Evolutionary conservation across 106 monocot genomes (phyloP).

Genomic region (Alisma plantagoaquatica): DNA sequence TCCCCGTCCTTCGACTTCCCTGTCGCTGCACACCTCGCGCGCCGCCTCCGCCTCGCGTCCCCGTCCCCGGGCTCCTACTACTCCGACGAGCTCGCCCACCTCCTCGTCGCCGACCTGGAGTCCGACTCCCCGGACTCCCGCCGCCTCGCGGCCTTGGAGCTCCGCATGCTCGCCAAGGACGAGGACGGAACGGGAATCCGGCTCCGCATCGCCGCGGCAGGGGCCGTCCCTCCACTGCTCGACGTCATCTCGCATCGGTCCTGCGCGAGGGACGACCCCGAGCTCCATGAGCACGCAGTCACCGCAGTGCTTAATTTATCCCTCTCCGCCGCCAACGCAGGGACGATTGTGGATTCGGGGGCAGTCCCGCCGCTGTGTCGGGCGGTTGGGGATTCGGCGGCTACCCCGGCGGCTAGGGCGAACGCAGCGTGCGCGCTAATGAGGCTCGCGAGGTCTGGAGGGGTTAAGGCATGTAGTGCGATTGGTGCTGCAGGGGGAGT

Average conservation of each 20-base stretch:
- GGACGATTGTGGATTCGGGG: slow-evolving; percentile 49
- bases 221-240: slow-evolving; percentile 43
- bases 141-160: slow-evolving; percentile 36
- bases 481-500: slow-evolving; percentile 80
- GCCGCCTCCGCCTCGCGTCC: slow-evolving; percentile 33
- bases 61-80: slow-evolving; percentile 15
- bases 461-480: slow-evolving; percentile 31
- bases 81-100: slow-evolving; percentile 23
- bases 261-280: too few relatives aligned
- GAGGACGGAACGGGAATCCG: slow-evolving; percentile 40
- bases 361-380: slow-evolving; percentile 55
- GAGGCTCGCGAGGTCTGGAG: slow-evolving; percentile 63
- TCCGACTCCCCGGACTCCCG: slow-evolving; percentile 31
- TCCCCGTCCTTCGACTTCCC: too few relatives aligned
- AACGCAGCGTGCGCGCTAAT: slow-evolving; percentile 87
- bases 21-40: slow-evolving; percentile 16
- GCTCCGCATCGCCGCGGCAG: slow-evolving; percentile 47
- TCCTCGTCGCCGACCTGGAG: slow-evolving; percentile 33
- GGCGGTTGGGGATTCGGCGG: slow-evolving; percentile 33
- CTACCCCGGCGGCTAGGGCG: slow-evolving; percentile 43
- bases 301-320: slow-evolving; percentile 24
- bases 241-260: slow-evolving; percentile 47
- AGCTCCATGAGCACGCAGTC: slow-evolving; percentile 24
- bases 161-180: slow-evolving; percentile 53
- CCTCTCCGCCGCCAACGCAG: slow-evolving; percentile 59